phyloP scores from a whole-genome alignment of 805 yeast species.

The Ogataea pignaliae region DNA sequence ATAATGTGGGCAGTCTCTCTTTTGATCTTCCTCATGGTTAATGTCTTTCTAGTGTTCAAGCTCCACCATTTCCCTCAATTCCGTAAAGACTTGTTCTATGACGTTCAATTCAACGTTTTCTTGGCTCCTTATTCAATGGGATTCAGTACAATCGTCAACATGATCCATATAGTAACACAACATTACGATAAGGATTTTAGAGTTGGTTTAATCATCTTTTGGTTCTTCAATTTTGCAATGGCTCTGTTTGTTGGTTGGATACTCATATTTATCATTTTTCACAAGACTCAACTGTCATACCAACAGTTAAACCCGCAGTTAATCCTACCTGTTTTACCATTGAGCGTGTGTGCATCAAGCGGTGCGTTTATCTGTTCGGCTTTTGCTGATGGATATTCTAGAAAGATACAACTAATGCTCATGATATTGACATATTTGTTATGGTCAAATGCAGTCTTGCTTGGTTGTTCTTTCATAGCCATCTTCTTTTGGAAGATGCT shows the following conservation, averaged over 20 bases:
- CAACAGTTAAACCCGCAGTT: slow-evolving; percentile 48
- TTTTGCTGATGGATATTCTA: slow-evolving; percentile 31
- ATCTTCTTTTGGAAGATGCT: slow-evolving; percentile 58
- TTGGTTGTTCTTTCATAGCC: slow-evolving; percentile 53
- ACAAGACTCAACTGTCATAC: slow-evolving; percentile 31
- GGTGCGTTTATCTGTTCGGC: slow-evolving; percentile 50
- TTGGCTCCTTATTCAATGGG: slow-evolving; percentile 87
- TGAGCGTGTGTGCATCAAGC: slow-evolving; percentile 65
- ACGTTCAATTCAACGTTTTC: slow-evolving; percentile 50
- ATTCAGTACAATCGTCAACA: slow-evolving; percentile 56
- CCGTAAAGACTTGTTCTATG: slow-evolving; percentile 28
- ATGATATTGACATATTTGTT: slow-evolving; percentile 49
- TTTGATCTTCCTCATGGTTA: slow-evolving; percentile 39
- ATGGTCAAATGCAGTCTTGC: slow-evolving; percentile 66
- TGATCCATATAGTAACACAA: slow-evolving; percentile 40
- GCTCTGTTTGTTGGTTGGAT: slow-evolving; percentile 58
- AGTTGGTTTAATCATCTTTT: slow-evolving; percentile 45
- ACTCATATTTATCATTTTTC: slow-evolving; percentile 45
- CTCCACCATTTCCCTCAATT: slow-evolving; percentile 26
- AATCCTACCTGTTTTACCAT: slow-evolving; percentile 70
- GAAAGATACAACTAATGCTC: slow-evolving; percentile 45
- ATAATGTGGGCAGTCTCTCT: slow-evolving; percentile 50
- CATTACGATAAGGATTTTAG: slow-evolving; percentile 26
- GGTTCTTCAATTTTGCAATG: slow-evolving; percentile 62
- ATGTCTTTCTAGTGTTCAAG: slow-evolving; percentile 33